Evolutionary conservation across 1,284 basidiomycete genomes (phyloP).

Genomic region (Leccinum pallidistipes): DNA sequence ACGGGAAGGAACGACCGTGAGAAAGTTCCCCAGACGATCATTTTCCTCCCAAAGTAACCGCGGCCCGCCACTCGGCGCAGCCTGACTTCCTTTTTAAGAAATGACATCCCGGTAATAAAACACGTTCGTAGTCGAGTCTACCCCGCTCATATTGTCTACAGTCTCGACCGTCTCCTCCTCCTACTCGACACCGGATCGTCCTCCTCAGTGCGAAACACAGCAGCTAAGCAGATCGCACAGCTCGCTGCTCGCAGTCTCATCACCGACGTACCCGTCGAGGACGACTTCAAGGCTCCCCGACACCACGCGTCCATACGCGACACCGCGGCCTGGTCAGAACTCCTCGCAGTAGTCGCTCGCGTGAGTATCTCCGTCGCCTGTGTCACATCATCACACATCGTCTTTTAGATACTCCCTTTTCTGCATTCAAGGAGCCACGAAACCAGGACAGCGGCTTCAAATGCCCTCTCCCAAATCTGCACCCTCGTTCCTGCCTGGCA

Average conservation of each 20-base stretch:
- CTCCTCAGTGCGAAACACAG: conserved; percentile 81
- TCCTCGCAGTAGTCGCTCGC: conserved; percentile 80
- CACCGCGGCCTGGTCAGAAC: conserved; percentile 74
- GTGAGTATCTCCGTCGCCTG: conserved; percentile 41
- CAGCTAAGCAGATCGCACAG: conserved; percentile 91
- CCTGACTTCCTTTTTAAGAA: conserved; percentile 38
- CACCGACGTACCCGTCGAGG: conserved; percentile 76
- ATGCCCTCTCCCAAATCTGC: conserved; percentile 85
- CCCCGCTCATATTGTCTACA: conserved; percentile 31
- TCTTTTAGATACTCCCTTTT: conserved; percentile 75
- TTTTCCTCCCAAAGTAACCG: conserved; percentile 39
- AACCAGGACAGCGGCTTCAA: conserved; percentile 82
- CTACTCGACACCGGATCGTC: conserved; percentile 91
- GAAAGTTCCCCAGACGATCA: conserved; percentile 44
- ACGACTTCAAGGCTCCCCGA: conserved; percentile 70
- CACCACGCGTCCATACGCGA: conserved; percentile 61
- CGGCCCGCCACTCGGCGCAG: conserved; percentile 43
- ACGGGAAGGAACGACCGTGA: conserved; percentile 36
- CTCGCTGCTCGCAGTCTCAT: conserved; percentile 82
- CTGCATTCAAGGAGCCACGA: conserved; percentile 88
- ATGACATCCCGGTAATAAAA: conserved; percentile 69
- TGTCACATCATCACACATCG: neutral
- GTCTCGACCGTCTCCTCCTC: conserved; percentile 90
- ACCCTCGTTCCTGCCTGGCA: conserved; percentile 82
- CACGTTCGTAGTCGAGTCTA: neutral